Base-by-base conservation (phyloP, 345 rosid species). In the Brassica juncea region DNA sequence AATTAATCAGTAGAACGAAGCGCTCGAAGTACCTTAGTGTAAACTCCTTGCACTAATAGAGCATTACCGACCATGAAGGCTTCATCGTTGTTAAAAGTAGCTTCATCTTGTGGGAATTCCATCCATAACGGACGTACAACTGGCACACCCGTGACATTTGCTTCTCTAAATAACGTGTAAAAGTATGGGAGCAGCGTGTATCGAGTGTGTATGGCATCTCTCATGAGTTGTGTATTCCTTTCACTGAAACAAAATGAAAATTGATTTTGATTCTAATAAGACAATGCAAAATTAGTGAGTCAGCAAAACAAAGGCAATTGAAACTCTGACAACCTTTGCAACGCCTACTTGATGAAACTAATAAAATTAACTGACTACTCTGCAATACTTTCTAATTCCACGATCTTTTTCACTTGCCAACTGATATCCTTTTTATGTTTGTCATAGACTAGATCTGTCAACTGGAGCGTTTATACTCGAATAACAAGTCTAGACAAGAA, bases 11-110 rank as follows among this genome's bases (percentile, higher is more conserved):
- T 47, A 72, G 49, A 28, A 73, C 52, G 61, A 68, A 73, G 58
- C 2, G 25, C 4, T 59, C 12, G 31, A 35, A 78, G 76, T 84
- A 95, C 99, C 97, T 92, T 91, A 6, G 84, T 82, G 82, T 86
- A 96, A 76, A 96, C 87, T 71, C 99, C 99, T 88, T 92, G 99
- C 69, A 96, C 97, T 82, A 96, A 76, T 60, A 96, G 86, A 85
- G 92, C 88, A 81, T 82, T 83, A 71, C 99, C 99, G 68, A 96
- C 92, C 99, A 96, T 93, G 86, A 96, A 96, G 42, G 98, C 93
- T 81, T 96, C 99, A 63, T 93, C 99, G 42, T 90, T 96, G 74
- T 69, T 84, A 80, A 90, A 93, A 75, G 97, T 88, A 67, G 85
- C 85, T 85, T 92, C 94, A 68, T 96, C 99, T 52, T 84, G 86